Base-by-base conservation (phyloP, 306 rosid genomes). In the Prunus kanzakura region DNA sequence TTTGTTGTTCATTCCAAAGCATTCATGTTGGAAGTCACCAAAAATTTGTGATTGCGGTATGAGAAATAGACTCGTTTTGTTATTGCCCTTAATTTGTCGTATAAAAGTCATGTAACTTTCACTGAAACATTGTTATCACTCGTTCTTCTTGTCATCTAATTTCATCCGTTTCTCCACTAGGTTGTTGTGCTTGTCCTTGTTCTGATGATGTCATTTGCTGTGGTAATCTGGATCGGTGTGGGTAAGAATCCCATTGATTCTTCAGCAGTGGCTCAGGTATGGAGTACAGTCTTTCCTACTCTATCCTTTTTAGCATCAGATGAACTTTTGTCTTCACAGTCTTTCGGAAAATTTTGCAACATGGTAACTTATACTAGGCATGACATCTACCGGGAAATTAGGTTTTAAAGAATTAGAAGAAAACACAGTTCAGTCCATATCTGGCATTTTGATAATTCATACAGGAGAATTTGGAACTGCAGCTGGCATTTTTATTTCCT, bases 21-120 rank as follows among this genome's bases (percentile, higher is more conserved):
- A 73, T 86, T 86, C 88, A 82, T 76, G 79, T 85, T 66, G 91
- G 91, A 29, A 85, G 81, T 76, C 79, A 87, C 82, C 96, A 90
- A 75, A 90, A 88, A 79, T 73, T 85, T 82, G 96, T 80, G 61
- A 78, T 87, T 58, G 68, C 12, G 91, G 96, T 90, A 88, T 18
- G 78, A 69, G 72, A 67, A 67, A 52, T 56, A 20, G 35, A 38
- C 47, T 46, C 64, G n/a, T 58, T 22, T 15, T 18, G 14, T 61
- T 68, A 7, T 16, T 35, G 19, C 29, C 27, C 52, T 54, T 46
- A 1, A 29, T 57, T 11, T 25, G 66, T 45, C 38, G 9, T 27
- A 25, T 51, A 32, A 7, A 43, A 23, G 69, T 50, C 15, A 50
- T 1, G 56, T 64, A 50, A 22, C 30, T 41, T 11, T 32, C 18